Evolutionary conservation across 352 stramenopile species (phyloP).

Genomic region (Lagenidium giganteum): DNA sequence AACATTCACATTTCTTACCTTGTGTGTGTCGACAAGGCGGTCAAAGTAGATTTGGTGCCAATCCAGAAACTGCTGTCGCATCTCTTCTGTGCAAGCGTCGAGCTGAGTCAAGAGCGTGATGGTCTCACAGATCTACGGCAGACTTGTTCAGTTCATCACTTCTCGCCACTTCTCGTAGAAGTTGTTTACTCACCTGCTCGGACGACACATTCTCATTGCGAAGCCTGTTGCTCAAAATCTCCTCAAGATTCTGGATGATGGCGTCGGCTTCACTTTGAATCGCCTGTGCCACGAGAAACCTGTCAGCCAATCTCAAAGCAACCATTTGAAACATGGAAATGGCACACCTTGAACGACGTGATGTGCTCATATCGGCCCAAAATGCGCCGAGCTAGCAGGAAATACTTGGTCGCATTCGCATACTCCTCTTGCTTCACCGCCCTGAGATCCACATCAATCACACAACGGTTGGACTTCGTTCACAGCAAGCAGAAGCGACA

Average conservation of each 20-base stretch:
- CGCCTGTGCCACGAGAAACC: no score
- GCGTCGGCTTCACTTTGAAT: slow-evolving; percentile 78
- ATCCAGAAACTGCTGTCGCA: slow-evolving; percentile 65
- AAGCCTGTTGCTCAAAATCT: slow-evolving; percentile 45
- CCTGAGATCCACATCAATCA: no score
- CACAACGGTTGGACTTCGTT: no score
- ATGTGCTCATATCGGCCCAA: slow-evolving; percentile 79
- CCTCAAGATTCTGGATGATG: slow-evolving; percentile 69
- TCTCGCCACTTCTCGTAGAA: no score
- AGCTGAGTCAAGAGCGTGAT: slow-evolving; percentile 49
- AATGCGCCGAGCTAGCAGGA: slow-evolving; percentile 62
- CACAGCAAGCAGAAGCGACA: no score
- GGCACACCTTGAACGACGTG: slow-evolving; percentile 76
- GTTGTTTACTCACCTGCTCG: slow-evolving; percentile 49
- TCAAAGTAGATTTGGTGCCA: slow-evolving; percentile 67
- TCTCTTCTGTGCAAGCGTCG: slow-evolving; percentile 51
- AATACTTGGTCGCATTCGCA: slow-evolving; percentile 79
- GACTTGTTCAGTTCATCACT: no score
- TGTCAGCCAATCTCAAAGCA: no score
- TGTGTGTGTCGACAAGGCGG: slow-evolving; percentile 28
- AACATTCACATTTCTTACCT: no score
- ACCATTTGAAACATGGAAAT: no score
- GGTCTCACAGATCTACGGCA: no score
- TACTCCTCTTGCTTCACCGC: slow-evolving; percentile 81
- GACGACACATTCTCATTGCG: slow-evolving; percentile 31